phyloP scores from a whole-genome alignment of 345 rosid genomes.

The Carallia pectinifolia region DNA sequence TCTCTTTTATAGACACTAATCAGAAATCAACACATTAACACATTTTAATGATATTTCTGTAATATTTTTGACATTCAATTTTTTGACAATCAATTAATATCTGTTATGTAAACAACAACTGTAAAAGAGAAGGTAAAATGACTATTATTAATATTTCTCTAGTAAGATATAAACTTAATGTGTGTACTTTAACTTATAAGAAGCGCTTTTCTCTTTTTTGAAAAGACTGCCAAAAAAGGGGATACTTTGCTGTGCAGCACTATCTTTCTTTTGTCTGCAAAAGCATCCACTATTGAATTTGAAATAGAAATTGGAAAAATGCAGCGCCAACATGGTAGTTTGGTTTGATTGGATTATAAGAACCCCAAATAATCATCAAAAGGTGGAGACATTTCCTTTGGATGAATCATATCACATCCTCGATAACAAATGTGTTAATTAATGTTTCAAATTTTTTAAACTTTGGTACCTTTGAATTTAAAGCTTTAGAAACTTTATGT shows the following conservation, averaged over 20 bases:
- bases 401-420: neutral
- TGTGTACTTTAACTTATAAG: neutral
- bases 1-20: too few relatives aligned
- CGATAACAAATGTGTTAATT: neutral
- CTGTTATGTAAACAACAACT: too few relatives aligned
- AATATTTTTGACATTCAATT: too few relatives aligned
- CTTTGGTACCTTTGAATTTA: slow-evolving; percentile 20
- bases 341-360: neutral
- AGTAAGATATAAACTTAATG: too few relatives aligned
- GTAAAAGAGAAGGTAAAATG: too few relatives aligned
- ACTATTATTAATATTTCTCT: too few relatives aligned
- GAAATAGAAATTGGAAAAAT: neutral
- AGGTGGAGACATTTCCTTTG: neutral
- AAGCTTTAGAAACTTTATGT: neutral
- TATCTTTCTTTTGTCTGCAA: slow-evolving; percentile 9
- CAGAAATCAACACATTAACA: too few relatives aligned
- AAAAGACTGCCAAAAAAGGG: slow-evolving; percentile 13
- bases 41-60: too few relatives aligned
- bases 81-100: too few relatives aligned
- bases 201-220: neutral
- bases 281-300: neutral
- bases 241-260: slow-evolving; percentile 16
- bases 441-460: neutral
- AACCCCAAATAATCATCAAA: neutral
- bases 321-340: neutral